Base-by-base conservation (phyloP, 805 yeast species). In the Maudiozyma serrabonitensis region DNA sequence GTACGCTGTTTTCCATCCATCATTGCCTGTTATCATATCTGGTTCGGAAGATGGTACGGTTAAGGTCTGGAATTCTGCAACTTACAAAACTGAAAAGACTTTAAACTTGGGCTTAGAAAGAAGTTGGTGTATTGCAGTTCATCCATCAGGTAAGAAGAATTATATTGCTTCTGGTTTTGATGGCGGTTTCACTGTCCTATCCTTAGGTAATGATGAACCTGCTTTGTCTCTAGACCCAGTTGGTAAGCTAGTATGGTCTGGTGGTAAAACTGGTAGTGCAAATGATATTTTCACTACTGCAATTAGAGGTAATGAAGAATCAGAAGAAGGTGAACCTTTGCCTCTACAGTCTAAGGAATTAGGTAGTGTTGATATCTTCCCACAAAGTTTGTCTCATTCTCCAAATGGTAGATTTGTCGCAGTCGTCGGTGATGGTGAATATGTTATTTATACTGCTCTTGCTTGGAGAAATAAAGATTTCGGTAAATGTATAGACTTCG, bases 401-500 rank as follows among this genome's bases (percentile, higher is more conserved):
- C 97, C 98, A 54, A 93, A 93, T 65, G 99, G 99, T 55, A 81
- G 96, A 68, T 93, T 86, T 66, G 97, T 90, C 39, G 85, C 98
- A 26, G 96, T 93, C 46, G 84, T 91, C 43, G 99, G 99, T 63
- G 99, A 93, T 70, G 97, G 96, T 52, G 99, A 93, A 69, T 91
- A 88, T 67, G 87, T 91, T 59, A 84, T 93, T 48, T 93, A 91
- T 70, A 90, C 98, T 2, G 91, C 99, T 1, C 77, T 93, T 60
- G 98, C 98, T 1, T 93, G 99, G 99, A 81, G 99, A 73, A 89
- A 91, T 62, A 93, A 89, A 71, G 76, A 89, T 46, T 93, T 86
- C 68, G 98, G 98, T 54, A 76, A 79, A 50, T 96, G 95, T 19
- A 70, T 81, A 49, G 97, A 89, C 62, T 88, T 95, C 66, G 95